Evolutionary conservation across 2,329 filamentous ascomycete species (phyloP).

Genomic region (Fonsecaea erecta): DNA sequence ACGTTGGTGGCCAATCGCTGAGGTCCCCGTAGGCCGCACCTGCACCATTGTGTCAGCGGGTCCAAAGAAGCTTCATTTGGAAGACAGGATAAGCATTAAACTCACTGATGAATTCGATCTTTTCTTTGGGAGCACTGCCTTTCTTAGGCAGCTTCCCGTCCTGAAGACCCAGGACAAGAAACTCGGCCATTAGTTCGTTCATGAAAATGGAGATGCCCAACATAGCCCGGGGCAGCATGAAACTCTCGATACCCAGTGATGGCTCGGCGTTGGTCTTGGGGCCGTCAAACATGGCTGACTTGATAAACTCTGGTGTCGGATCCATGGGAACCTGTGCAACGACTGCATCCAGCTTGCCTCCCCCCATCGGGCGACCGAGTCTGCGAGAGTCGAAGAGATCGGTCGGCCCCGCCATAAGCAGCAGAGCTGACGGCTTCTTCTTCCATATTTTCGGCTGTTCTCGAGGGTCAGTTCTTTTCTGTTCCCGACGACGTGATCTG

Average conservation of each 20-base stretch:
- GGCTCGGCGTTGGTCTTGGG: not conserved
- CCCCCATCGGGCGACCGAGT: not conserved
- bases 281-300: slow-evolving; percentile 1
- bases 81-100: not conserved
- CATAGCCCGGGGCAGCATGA: not conserved
- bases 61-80: not conserved
- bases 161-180: not conserved
- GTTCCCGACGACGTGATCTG: too few species aligned
- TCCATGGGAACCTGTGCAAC: not conserved
- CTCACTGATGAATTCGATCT: slow-evolving; percentile 3
- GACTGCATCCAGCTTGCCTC: not conserved
- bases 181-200: not conserved
- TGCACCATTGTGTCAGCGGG: not conserved
- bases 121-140: not conserved
- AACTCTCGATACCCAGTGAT: not conserved
- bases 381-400: not conserved
- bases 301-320: slow-evolving; percentile 8
- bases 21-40: slow-evolving; percentile 8
- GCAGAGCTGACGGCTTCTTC: slow-evolving; percentile 5
- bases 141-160: slow-evolving; percentile 1
- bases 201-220: slow-evolving; percentile 5
- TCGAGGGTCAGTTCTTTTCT: not conserved
- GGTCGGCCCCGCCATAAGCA: not conserved
- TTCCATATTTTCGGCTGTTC: slow-evolving; percentile 7
- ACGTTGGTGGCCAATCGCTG: slow-evolving; percentile 3